Conservation (phyloP, 225 moss, liverwort and hornwort genomes). For the Thuidium tamariscinum region DNA sequence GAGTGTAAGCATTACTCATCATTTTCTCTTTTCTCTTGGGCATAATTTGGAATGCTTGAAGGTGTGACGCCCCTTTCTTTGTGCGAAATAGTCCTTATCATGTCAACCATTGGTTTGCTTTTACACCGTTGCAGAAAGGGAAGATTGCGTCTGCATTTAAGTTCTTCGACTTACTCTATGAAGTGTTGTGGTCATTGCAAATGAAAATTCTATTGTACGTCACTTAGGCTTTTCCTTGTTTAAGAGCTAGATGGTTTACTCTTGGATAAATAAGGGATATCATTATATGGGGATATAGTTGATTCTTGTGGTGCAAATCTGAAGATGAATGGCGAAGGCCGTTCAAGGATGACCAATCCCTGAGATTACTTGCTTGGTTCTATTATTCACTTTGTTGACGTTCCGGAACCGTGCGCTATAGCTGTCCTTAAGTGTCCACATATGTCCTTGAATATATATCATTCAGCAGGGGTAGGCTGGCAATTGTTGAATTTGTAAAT, state of each 20-base stretch:
- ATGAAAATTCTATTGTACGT: not conserved
- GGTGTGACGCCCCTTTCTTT: not conserved
- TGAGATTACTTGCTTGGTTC: not conserved
- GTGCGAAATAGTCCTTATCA: not conserved
- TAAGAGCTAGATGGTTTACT: not conserved
- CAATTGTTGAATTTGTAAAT: not conserved
- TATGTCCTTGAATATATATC: not conserved
- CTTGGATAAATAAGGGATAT: not conserved
- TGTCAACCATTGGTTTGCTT: not conserved
- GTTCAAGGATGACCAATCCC: not conserved
- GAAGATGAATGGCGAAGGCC: not conserved
- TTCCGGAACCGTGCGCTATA: not conserved
- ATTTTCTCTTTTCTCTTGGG: not conserved
- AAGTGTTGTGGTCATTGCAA: not conserved
- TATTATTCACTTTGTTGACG: not conserved
- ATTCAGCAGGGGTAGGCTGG: not conserved
- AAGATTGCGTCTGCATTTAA: not conserved
- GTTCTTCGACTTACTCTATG: not conserved
- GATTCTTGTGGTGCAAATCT: not conserved
- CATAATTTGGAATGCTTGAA: not conserved
- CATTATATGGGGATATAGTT: not conserved
- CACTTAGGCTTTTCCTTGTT: not conserved
- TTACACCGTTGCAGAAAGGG: not conserved
- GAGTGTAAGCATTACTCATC: slow-evolving; percentile 25
- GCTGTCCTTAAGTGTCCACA: not conserved